A percentile compares a stretch with the other conserved stretches of the same genome.
Conservation (phyloP, 352 stramenopile genomes). For the Phytophthora megakarya region DNA sequence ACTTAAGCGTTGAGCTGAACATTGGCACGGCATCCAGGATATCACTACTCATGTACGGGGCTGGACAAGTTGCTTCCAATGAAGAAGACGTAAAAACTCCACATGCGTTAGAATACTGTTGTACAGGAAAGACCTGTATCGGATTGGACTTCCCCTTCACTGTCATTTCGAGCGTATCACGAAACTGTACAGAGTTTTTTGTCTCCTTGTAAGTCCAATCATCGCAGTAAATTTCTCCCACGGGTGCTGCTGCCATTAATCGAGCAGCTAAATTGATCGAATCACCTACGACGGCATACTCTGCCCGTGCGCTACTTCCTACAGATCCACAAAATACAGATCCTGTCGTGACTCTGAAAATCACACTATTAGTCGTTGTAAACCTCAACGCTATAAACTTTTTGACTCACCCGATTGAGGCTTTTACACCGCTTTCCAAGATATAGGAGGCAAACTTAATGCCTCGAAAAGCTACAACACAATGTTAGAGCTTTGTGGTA, state of each 20-base stretch:
- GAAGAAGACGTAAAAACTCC: not conserved
- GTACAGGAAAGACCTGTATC: constrained; percentile 57
- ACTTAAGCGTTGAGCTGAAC: constrained; percentile 39
- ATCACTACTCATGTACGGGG: constrained; percentile 55
- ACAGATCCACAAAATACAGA: constrained; percentile 80
- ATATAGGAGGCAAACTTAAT: constrained; percentile 71
- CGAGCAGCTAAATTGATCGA: constrained; percentile 84
- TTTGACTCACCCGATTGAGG: constrained; percentile 63
- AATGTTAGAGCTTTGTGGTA: not conserved
- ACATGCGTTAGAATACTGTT: constrained; percentile 13
- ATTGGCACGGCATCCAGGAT: constrained; percentile 55
- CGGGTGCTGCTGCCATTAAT: constrained; percentile 67
- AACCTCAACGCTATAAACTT: not conserved
- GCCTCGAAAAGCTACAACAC: constrained; percentile 32
- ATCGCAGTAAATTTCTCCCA: constrained; percentile 78
- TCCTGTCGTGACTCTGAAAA: constrained; percentile 63
- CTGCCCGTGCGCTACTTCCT: constrained; percentile 64
- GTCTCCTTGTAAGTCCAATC: constrained; percentile 64
- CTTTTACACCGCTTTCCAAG: constrained; percentile 62
- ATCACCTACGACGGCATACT: constrained; percentile 86
- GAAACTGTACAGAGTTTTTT: constrained; percentile 61
- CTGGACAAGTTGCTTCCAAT: constrained; percentile 16
- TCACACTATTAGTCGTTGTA: not conserved
- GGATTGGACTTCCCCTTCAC: constrained; percentile 68
- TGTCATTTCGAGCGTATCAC: constrained; percentile 44